phyloP scores from a whole-genome alignment of 495 filamentous ascomycete genomes.

The Penicillium alfredii region DNA sequence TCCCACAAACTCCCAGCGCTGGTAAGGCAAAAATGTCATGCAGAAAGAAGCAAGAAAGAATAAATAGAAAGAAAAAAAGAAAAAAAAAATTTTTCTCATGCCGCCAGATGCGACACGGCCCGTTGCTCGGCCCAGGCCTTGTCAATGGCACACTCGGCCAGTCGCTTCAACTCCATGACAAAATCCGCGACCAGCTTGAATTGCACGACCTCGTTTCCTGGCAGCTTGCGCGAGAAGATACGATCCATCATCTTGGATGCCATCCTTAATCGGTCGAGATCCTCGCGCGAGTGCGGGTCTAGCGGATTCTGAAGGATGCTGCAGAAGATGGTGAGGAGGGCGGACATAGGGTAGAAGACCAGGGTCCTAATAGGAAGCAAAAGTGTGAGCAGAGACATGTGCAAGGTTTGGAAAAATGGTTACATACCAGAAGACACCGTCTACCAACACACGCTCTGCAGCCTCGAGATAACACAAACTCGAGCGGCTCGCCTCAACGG shows the following conservation, averaged over 20 bases:
- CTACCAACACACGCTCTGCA: slow-evolving; percentile 34
- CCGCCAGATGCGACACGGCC: slow-evolving; percentile 2
- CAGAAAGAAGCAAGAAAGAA: not conserved
- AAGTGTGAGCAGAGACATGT: slow-evolving; percentile 1
- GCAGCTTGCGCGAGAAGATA: slow-evolving; percentile 35
- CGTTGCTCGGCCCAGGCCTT: slow-evolving; percentile 33
- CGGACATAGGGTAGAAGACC: slow-evolving; percentile 49
- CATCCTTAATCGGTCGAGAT: slow-evolving; percentile 36
- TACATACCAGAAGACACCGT: slow-evolving; percentile 44
- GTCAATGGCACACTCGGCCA: slow-evolving; percentile 40
- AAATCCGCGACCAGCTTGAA: slow-evolving; percentile 45
- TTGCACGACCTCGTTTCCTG: slow-evolving; percentile 38
- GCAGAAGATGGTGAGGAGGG: slow-evolving; percentile 45
- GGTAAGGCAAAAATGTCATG: no score
- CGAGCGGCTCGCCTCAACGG: slow-evolving; percentile 48
- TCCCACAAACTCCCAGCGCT: no score
- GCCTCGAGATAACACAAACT: slow-evolving; percentile 42
- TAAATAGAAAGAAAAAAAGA: not conserved
- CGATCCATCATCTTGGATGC: slow-evolving; percentile 38
- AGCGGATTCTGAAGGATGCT: slow-evolving; percentile 45
- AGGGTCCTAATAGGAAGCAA: slow-evolving; percentile 27
- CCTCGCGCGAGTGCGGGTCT: slow-evolving; percentile 38
- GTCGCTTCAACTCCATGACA: slow-evolving; percentile 37
- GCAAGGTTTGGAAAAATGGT: not conserved
- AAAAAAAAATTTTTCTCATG: slow-evolving; percentile 3